Evolutionary conservation across 1,139 yeast genomes (phyloP).

Genomic region (Magnusiomyces starmeri): DNA sequence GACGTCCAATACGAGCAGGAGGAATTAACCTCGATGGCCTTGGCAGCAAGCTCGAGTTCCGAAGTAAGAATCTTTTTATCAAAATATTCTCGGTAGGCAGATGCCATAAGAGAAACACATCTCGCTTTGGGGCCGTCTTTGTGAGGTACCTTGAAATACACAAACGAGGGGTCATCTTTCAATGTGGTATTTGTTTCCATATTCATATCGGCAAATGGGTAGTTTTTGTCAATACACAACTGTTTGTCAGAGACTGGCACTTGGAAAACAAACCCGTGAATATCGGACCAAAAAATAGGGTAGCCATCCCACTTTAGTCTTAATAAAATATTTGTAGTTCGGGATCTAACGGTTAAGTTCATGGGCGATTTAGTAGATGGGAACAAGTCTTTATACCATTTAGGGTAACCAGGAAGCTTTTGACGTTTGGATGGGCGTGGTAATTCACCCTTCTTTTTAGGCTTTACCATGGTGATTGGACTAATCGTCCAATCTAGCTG

Average conservation of each 20-base stretch:
- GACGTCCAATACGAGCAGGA: constrained; percentile 92
- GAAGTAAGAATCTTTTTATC: constrained; percentile 71
- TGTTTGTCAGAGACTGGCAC: constrained; percentile 40
- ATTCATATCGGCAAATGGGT: constrained; percentile 37
- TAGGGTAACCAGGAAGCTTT: constrained; percentile 84
- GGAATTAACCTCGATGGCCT: constrained; percentile 69
- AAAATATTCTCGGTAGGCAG: constrained; percentile 61
- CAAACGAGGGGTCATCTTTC: constrained; percentile 21
- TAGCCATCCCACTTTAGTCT: constrained; percentile 78
- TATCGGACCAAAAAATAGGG: constrained; percentile 74
- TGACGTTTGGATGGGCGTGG: constrained; percentile 49
- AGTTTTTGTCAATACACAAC: constrained; percentile 46
- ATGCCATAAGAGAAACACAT: constrained; percentile 75
- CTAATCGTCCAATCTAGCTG: constrained; percentile 83
- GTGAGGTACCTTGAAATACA: constrained; percentile 73
- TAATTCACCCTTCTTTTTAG: constrained; percentile 53
- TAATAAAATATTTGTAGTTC: constrained; percentile 70
- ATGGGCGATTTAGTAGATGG: constrained; percentile 42
- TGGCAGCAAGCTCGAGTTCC: constrained; percentile 62
- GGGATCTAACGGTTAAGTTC: constrained; percentile 60
- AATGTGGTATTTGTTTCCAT: constrained; percentile 30
- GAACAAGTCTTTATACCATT: constrained; percentile 80
- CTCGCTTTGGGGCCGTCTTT: constrained; percentile 74
- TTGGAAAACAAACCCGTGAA: constrained; percentile 84
- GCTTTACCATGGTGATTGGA: constrained; percentile 56